phyloP scores from a whole-genome alignment of 2,329 filamentous ascomycete species.

The Fusarium camptoceras region DNA sequence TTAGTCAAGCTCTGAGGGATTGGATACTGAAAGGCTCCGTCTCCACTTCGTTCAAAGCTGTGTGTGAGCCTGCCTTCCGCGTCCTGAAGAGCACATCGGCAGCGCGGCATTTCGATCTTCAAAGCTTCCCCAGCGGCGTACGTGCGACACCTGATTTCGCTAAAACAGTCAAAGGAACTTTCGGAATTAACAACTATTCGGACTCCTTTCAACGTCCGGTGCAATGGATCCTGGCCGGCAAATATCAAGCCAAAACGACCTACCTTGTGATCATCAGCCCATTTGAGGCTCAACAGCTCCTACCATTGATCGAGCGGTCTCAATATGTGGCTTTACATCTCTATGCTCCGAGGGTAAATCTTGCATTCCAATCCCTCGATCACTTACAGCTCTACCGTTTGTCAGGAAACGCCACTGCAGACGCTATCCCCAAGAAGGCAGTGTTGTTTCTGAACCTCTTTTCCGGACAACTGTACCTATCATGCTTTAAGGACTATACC shows the following conservation, averaged over 20 bases:
- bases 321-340: slow-evolving; percentile 55
- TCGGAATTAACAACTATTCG: neutral
- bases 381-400: slow-evolving; percentile 37
- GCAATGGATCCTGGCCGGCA: slow-evolving; percentile 40
- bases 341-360: slow-evolving; percentile 60
- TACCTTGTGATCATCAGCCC: slow-evolving; percentile 61
- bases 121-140: slow-evolving; percentile 22
- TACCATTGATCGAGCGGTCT: slow-evolving; percentile 53
- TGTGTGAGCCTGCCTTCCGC: slow-evolving; percentile 33
- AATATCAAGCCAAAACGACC: accelerated
- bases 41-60: slow-evolving; percentile 1
- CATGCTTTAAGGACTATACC: slow-evolving; percentile 64
- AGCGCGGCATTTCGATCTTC: slow-evolving; percentile 21
- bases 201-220: slow-evolving; percentile 43
- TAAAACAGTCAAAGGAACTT: slow-evolving; percentile 4
- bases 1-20: slow-evolving; percentile 57
- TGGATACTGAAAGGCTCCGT: slow-evolving; percentile 23
- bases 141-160: slow-evolving; percentile 40
- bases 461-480: slow-evolving; percentile 74
- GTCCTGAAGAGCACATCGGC: slow-evolving; percentile 32
- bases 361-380: slow-evolving; percentile 40
- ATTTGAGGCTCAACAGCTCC: slow-evolving; percentile 67
- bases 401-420: neutral
- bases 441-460: slow-evolving; percentile 71
- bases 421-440: slow-evolving; percentile 46